Conservation (phyloP, 2,329 filamentous ascomycete genomes). For the Nemania abortiva region DNA sequence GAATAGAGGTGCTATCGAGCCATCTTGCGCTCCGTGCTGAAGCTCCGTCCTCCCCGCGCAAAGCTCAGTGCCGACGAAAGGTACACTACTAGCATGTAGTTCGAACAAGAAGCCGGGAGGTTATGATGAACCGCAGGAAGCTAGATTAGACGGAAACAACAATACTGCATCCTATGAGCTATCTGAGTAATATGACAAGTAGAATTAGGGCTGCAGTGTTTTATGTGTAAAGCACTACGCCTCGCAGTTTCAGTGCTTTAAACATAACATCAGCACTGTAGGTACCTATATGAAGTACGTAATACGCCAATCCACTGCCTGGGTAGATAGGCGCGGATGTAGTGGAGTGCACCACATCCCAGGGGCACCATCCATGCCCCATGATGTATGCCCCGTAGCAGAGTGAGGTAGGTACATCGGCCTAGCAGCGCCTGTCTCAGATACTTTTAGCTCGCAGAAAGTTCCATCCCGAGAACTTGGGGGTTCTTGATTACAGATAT, state of each 20-base stretch:
- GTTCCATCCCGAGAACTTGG: constrained; percentile 29
- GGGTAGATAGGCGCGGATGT: background rate
- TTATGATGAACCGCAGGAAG: background rate
- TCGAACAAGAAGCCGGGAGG: background rate
- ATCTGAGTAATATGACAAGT: background rate
- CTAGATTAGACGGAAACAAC: background rate
- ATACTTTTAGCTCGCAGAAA: constrained; percentile 35
- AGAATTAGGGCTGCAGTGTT: too few relatives aligned
- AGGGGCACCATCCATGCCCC: constrained; percentile 5
- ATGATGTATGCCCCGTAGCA: constrained; percentile 25
- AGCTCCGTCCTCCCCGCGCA: constrained; percentile 42
- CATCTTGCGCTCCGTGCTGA: constrained; percentile 46
- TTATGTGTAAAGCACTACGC: too few relatives aligned
- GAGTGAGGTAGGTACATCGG: constrained; percentile 13
- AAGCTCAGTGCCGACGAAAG: constrained; percentile 24
- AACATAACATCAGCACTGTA: background rate
- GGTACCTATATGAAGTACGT: constrained; percentile 8
- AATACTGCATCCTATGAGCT: background rate
- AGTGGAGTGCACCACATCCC: constrained; percentile 10
- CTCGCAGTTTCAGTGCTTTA: background rate
- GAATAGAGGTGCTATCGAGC: constrained; percentile 25
- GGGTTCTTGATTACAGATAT: constrained; percentile 31
- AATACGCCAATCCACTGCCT: constrained; percentile 2
- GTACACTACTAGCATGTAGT: constrained; percentile 1
- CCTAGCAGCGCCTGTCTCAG: constrained; percentile 36